Evolutionary conservation across 139 green algal genomes (phyloP), one percentile per base, ranked within the genome.

Genomic region (Limnomonas spitsbergensis): DNA sequence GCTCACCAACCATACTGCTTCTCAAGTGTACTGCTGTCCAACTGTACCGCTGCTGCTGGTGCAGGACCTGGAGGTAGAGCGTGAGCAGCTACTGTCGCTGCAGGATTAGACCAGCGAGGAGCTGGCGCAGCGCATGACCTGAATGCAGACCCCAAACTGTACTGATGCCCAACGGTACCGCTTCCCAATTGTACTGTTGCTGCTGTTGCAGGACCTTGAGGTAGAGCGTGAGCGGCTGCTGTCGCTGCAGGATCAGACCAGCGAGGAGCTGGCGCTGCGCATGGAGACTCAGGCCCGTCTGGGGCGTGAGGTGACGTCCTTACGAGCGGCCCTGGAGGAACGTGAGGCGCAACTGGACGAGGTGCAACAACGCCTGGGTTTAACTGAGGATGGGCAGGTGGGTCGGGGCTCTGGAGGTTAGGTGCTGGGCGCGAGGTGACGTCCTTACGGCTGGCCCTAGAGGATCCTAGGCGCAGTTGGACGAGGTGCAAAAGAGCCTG

Each of bases 191-290:
- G 3, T n/a, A n/a, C 2, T n/a, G n/a, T n/a, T n/a, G n/a, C n/a
- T 71, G 2, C 29, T 27, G 39, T 38, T 7, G 36, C 69, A 82
- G 78, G 53, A 74, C 1, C 53, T 82, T 34, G 70, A 40, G 29
- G 4, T 35, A 0, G 78, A 82, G 70, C 54, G 40, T 3, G 78
- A 82, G 78, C 35, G 70, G 38, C 78, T 82, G 78, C 70, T 78
- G 78, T 52, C 38, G 53, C 78, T 82, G 78, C 53, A 78, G 53
- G 78, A 82, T 38, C 78, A 82, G 53, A n/a, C 69, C 32, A 69
- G 69, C 3, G 26, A 20, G 29, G 78, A 82, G 78, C 54, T 82
- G n/a, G 72, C 69, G 24, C 3, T 29, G 2, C 78, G 78, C 1
- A 37, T 82, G 70, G 54, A 54, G 69, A 42, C 26, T 39, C 31